These are phyloP conservation scores for Macroventuria anomochaeta DNA, from an alignment of 2,329 filamentous ascomycete species.

Conservation along the genomic window DNA sequence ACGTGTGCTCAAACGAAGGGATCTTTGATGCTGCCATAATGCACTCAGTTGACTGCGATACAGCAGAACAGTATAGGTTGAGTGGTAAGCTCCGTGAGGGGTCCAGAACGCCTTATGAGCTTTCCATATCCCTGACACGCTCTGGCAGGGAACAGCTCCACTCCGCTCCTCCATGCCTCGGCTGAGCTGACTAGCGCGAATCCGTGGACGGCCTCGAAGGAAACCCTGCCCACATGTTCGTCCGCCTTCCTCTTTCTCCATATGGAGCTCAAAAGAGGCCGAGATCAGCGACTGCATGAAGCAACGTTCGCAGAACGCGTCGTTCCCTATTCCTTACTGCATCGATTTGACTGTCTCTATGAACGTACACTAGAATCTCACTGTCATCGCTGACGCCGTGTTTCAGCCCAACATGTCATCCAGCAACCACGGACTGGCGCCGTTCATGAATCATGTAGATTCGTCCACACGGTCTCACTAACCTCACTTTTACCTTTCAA, in stretches of 20 bases:
- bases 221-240: conserved; percentile 8
- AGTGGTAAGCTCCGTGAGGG: conserved; percentile 1
- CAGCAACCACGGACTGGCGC: not conserved
- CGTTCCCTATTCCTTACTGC: not conserved
- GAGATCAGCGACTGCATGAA: not conserved
- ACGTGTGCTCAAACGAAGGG: conserved; percentile 46
- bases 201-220: not conserved
- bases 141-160: conserved; percentile 4
- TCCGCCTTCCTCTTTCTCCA: not conserved
- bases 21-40: conserved; percentile 27
- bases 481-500: not conserved
- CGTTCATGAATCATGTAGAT: conserved; percentile 6
- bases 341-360: too few species aligned
- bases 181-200: conserved; percentile 4
- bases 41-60: not conserved
- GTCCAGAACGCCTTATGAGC: conserved; percentile 12
- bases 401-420: conserved; percentile 3
- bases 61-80: not conserved
- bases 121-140: conserved; percentile 1
- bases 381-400: not conserved
- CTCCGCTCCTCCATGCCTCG: conserved; percentile 12
- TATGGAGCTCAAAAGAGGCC: not conserved
- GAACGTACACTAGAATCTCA: not conserved
- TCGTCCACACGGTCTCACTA: not conserved
- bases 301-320: not conserved